Base-by-base conservation (phyloP, 208 protist genomes). In the Wallacemonas collosoma region DNA sequence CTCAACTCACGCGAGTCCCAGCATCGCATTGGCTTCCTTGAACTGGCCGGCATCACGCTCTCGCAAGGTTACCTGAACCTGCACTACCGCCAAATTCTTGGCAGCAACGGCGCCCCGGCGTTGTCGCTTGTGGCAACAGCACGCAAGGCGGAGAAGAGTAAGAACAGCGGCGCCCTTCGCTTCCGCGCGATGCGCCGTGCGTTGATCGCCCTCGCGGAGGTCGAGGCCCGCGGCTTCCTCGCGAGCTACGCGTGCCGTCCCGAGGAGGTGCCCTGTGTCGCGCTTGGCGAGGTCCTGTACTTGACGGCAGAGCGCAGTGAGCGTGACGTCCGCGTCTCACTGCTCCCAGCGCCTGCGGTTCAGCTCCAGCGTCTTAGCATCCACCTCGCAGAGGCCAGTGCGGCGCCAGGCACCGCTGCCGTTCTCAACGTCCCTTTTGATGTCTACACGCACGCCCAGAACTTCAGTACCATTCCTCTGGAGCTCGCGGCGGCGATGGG, bases 201-300 rank as follows among this genome's bases (percentile, higher is more conserved):
- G n/a, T 64, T 93, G 47, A 44, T 71, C 14, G 77, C 82, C 11
- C 68, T 94, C 7, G 79, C 66, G n/a, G 71, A 86, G 54, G 60
- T 94, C 47, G 89, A 94, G 74, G 70, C 72, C 11, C 64, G 68
- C 8, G 79, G 83, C 7, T 50, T 91, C 38, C 77, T 94, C 48
- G 75, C 80, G 11, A 82, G 82, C 68, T 90, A 90, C 68, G 86
- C 89, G 43, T 90, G 86, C 69, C 73, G 82, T 41, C 26, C 79
- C 6, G 47, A 76, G 11, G 85, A 94, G 69, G 75, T 73, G n/a
- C 71, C 75, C 15, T 71, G 68, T 26, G 82, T 90, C 38, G 75
- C 86, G 14, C 68, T 94, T 5, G 61, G 62, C 56, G 68, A 82
- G 71, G 70, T 75, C 41, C 15, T 91, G 2, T 90, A 75, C 72